Base-by-base conservation (phyloP, 2,329 filamentous ascomycete genomes). In the Kalmusia sp. region DNA sequence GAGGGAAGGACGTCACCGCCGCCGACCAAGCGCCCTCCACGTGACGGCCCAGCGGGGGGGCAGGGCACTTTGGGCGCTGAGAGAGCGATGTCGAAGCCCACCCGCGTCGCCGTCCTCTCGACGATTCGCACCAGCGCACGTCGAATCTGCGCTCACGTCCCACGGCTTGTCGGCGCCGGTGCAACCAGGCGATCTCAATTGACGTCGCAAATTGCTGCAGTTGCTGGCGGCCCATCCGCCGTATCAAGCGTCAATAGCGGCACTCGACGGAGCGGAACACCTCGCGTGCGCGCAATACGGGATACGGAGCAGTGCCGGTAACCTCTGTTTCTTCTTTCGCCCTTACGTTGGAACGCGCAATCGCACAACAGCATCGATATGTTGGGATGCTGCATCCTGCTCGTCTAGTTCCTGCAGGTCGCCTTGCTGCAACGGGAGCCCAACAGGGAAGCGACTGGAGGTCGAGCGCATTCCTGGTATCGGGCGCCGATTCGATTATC, bases 341-440 rank as follows among this genome's bases (percentile, higher is more conserved):
- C n/a, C n/a, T n/a, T n/a, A n/a, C n/a, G n/a, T 30, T 19, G 22
- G 44, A 7, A 24, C 22, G n/a, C 17, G n/a, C 7, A 1, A 19
- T 24, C n/a, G 31, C 44, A 47, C 31, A 21, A 33, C 33, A 47
- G 30, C 7, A 1, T 46, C 31, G 43, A 37, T 9, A 25, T 27
- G 43, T 27, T 27, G 31, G 27, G 7, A 28, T 28, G 27, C 6
- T 28, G 44, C 33, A 28, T 9, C n/a, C 12, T 27, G 21, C 43
- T 25, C 43, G n/a, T 28, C 43, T 21, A 46, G 43, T 46, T 46
- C 43, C 43, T 61, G 58, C 57, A 54, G 59, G 50, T 48, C 12
- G 57, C 62, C 55, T 52, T 58, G 60, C 61, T 56, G 53, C 51
- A 40, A 49, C 58, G 37, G 49, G 53, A 50, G 50, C 57, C 56